Evolutionary conservation across 345 rosid species (phyloP).

Genomic region (Rhizophora mangle): DNA sequence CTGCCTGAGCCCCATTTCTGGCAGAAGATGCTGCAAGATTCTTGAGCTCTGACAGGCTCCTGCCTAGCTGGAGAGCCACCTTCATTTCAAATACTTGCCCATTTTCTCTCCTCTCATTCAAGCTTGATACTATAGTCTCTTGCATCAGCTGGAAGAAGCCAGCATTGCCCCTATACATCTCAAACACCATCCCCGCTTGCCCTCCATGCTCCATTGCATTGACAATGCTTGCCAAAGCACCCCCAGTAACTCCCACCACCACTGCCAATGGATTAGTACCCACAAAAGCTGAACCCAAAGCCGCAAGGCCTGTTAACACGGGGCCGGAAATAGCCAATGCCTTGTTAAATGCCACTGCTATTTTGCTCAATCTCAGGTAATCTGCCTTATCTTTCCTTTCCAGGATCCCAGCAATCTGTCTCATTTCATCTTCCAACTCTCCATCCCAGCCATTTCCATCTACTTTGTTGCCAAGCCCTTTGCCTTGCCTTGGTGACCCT

Average conservation of each 20-base stretch:
- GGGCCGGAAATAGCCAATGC: conserved; percentile 47
- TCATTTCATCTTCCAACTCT: conserved; percentile 44
- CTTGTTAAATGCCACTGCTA: conserved; percentile 41
- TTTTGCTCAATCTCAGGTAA: conserved; percentile 35
- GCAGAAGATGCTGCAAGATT: conserved; percentile 24
- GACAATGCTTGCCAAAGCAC: conserved; percentile 14
- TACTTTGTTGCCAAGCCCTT: background rate
- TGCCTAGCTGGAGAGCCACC: conserved; percentile 44
- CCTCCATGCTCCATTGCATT: conserved; percentile 46
- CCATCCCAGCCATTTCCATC: conserved; percentile 39
- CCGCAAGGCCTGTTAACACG: conserved; percentile 37
- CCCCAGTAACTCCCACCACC: conserved; percentile 23
- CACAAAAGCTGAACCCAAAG: conserved; percentile 36
- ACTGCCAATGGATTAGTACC: conserved; percentile 28
- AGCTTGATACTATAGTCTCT: conserved; percentile 39
- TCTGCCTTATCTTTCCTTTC: conserved; percentile 44
- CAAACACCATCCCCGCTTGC: conserved; percentile 58
- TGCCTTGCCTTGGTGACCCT: background rate
- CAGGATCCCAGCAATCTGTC: conserved; percentile 26
- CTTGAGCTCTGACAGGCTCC: conserved; percentile 45
- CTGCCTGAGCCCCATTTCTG: conserved; percentile 5
- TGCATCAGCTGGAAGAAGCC: conserved; percentile 44
- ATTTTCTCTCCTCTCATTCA: conserved; percentile 40
- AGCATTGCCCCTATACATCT: conserved; percentile 48
- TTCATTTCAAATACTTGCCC: conserved; percentile 37